Conservation (phyloP, 2,329 filamentous ascomycete genomes). For the Ramularia collo-cygni region DNA sequence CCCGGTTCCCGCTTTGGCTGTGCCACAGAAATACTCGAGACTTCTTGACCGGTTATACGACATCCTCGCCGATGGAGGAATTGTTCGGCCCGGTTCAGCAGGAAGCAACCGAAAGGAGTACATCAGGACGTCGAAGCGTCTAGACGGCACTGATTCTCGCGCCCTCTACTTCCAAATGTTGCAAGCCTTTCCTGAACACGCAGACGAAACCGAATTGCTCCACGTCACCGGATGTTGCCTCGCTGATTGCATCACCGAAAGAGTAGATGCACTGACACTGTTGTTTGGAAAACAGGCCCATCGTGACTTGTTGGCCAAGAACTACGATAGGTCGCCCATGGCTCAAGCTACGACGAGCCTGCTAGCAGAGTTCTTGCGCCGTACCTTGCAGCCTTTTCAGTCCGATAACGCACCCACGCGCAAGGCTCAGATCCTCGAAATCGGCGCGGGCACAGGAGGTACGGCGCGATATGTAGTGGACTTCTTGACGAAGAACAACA, state of each 20-base stretch:
- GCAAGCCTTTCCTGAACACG: conserved; percentile 5
- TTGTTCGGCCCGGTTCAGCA: background rate
- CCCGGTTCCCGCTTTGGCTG: background rate
- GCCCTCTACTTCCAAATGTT: conserved; percentile 4
- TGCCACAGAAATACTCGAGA: conserved; percentile 4
- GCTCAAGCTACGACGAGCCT: conserved; percentile 6
- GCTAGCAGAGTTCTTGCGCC: conserved; percentile 3
- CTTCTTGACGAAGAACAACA: conserved; percentile 16
- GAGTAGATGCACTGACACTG: conserved; percentile 3
- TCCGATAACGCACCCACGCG: background rate
- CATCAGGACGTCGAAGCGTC: conserved; percentile 3
- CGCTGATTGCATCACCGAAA: conserved; percentile 5
- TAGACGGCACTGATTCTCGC: background rate
- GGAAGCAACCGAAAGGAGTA: conserved; percentile 1
- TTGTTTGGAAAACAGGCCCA: conserved; percentile 4
- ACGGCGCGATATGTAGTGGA: conserved; percentile 33
- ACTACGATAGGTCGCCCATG: conserved; percentile 9
- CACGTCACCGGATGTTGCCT: conserved; percentile 7
- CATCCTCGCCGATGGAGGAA: conserved; percentile 5
- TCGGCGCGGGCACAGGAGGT: conserved; percentile 41
- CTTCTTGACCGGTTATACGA: conserved; percentile 3
- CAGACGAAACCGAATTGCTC: conserved; percentile 6
- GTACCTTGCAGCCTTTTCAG: background rate
- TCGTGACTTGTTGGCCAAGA: conserved; percentile 5
- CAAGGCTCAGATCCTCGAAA: conserved; percentile 33